These are phyloP conservation scores for Aspergillus calidoustus DNA, from an alignment of 2,329 filamentous ascomycete genomes.

Conservation along the genomic window DNA sequence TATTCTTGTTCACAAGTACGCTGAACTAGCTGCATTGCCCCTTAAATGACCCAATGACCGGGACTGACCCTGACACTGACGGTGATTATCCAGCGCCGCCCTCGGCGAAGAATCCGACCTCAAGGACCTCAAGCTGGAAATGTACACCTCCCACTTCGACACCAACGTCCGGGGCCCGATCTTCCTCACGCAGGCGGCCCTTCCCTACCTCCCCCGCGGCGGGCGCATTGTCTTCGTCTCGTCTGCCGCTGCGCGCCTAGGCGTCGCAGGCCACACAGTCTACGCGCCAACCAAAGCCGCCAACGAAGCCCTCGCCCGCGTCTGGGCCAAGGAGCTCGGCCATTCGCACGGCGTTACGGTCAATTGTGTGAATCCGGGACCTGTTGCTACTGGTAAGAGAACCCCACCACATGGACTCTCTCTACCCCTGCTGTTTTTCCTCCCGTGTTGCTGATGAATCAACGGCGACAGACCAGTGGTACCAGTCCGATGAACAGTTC, in stretches of 20 bases:
- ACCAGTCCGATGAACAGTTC: no score
- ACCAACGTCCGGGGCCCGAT: slow-evolving; percentile 30
- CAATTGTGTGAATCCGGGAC: slow-evolving; percentile 14
- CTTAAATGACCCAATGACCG: no score
- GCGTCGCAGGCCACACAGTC: slow-evolving; percentile 60
- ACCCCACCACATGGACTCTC: neutral
- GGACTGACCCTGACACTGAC: no score
- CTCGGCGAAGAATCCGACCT: no score
- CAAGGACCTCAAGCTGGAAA: no score
- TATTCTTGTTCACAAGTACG: no score
- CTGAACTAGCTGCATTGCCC: no score
- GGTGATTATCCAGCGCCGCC: no score
- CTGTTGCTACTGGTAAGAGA: slow-evolving; percentile 1
- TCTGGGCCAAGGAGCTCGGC: slow-evolving; percentile 13
- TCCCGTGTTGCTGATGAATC: no score
- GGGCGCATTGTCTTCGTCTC: slow-evolving; percentile 62
- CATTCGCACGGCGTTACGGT: slow-evolving; percentile 8
- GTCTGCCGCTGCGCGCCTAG: slow-evolving; percentile 59
- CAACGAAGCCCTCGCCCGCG: slow-evolving; percentile 50
- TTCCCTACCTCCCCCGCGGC: slow-evolving; percentile 35
- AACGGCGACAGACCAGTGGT: no score
- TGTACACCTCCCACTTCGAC: slow-evolving; percentile 6
- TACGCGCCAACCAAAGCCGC: slow-evolving; percentile 65
- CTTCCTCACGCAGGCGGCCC: slow-evolving; percentile 38
- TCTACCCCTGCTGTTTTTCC: no score